Percentiles rank a stretch among this genome's conserved stretches.
phyloP scores from a whole-genome alignment of 805 yeast genomes.

The Candida adriatica region DNA sequence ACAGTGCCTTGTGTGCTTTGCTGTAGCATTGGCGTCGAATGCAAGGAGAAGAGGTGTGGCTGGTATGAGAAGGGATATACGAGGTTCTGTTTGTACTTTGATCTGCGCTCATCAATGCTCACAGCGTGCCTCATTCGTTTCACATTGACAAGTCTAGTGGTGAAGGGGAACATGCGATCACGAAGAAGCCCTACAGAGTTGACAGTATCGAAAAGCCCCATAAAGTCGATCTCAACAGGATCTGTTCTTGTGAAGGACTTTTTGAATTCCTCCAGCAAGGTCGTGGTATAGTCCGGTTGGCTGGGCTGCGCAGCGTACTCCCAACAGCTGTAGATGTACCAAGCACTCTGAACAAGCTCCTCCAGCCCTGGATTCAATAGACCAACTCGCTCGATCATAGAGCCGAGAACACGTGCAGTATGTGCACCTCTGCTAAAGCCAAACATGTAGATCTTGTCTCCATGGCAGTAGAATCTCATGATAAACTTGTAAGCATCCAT shows the following conservation, averaged over 20 bases:
- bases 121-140: conserved; percentile 61
- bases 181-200: conserved; percentile 57
- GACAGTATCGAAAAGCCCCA: conserved; percentile 67
- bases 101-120: conserved; percentile 60
- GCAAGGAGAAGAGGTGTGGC: conserved; percentile 24
- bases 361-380: conserved; percentile 48
- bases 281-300: conserved; percentile 33
- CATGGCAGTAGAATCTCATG: conserved; percentile 39
- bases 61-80: conserved; percentile 39
- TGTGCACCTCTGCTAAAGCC: conserved; percentile 60
- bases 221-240: conserved; percentile 41
- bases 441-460: conserved; percentile 48
- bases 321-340: conserved; percentile 59
- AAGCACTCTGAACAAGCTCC: conserved; percentile 50
- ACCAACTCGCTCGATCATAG: conserved; percentile 62
- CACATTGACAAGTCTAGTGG: conserved; percentile 43
- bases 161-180: conserved; percentile 53
- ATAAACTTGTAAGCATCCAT: conserved; percentile 49
- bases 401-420: conserved; percentile 55
- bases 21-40: conserved; percentile 4
- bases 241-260: conserved; percentile 43
- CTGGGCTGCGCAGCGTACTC: conserved; percentile 51
- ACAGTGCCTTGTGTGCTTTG: too few relatives aligned
- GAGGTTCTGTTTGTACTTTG: conserved; percentile 52
- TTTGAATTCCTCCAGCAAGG: conserved; percentile 46